Percentiles rank a stretch among this genome's conserved stretches.
Conservation (phyloP, 352 stramenopile genomes). For the Aphanomyces euteiches region DNA sequence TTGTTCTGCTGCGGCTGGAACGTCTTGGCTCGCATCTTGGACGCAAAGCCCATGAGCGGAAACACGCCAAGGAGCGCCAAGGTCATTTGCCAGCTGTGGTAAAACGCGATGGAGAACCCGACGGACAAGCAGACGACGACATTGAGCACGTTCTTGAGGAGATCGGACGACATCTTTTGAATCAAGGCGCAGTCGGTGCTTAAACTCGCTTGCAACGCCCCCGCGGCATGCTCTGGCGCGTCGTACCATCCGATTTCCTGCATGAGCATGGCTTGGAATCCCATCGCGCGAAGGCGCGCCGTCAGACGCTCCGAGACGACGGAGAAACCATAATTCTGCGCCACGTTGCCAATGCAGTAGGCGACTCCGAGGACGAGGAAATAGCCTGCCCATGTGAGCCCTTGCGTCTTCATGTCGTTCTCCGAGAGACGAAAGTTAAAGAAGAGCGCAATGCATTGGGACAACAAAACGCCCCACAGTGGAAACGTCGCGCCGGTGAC, state of each 20-base stretch:
- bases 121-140: slow-evolving; percentile 36
- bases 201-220: slow-evolving; percentile 58
- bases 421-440: slow-evolving; percentile 42
- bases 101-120: slow-evolving; percentile 40
- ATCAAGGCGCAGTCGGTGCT: slow-evolving; percentile 69
- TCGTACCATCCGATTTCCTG: slow-evolving; percentile 86
- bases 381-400: slow-evolving; percentile 38
- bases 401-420: slow-evolving; percentile 41
- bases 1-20: slow-evolving; percentile 37
- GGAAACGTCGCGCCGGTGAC: slow-evolving; percentile 50
- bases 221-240: slow-evolving; percentile 60
- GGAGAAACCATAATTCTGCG: slow-evolving; percentile 54
- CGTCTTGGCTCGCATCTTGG: slow-evolving; percentile 42
- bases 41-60: slow-evolving; percentile 44
- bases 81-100: slow-evolving; percentile 49
- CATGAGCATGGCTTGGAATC: slow-evolving; percentile 56
- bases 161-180: slow-evolving; percentile 68
- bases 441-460: slow-evolving; percentile 53
- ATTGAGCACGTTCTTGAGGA: slow-evolving; percentile 54
- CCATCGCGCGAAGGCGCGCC: slow-evolving; percentile 40
- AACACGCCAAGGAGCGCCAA: slow-evolving; percentile 52
- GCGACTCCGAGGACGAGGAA: slow-evolving; percentile 45
- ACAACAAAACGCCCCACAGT: slow-evolving; percentile 47
- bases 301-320: slow-evolving; percentile 50
- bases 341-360: slow-evolving; percentile 42